Evolutionary conservation across 257 asterid species (phyloP).

Genomic region (Mitragyna speciosa): DNA sequence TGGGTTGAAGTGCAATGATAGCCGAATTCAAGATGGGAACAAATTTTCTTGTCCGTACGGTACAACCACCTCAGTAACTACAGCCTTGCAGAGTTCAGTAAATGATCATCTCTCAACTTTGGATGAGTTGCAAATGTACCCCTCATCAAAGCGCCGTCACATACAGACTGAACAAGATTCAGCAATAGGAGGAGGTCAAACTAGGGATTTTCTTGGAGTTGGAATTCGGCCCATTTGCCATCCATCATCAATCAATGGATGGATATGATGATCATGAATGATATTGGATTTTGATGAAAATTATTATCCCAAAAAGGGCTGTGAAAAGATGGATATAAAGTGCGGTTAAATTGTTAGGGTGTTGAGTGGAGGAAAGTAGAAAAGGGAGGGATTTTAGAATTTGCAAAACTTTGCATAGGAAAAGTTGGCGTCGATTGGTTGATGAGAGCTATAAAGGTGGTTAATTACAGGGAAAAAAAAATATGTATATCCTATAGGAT

Average conservation of each 20-base stretch:
- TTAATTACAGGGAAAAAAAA: constrained; percentile 9
- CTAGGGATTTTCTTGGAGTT: constrained; percentile 96
- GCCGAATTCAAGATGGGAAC: constrained; percentile 31
- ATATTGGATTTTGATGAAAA: neutral
- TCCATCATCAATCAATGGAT: constrained; percentile 77
- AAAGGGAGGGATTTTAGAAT: constrained; percentile 31
- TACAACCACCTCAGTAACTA: constrained; percentile 41
- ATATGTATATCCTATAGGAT: neutral
- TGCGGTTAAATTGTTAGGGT: constrained; percentile 18
- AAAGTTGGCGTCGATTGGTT: constrained; percentile 51
- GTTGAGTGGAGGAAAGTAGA: neutral
- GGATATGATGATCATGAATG: constrained; percentile 62
- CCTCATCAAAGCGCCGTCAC: constrained; percentile 51
- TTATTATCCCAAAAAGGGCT: neutral
- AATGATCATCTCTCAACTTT: constrained; percentile 36
- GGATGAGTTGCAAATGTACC: constrained; percentile 52
- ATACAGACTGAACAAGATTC: constrained; percentile 33
- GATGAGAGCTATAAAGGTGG: constrained; percentile 42
- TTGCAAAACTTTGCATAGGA: constrained; percentile 49
- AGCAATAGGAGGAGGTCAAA: constrained; percentile 47
- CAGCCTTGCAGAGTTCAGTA: constrained; percentile 44
- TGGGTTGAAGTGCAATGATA: constrained; percentile 37
- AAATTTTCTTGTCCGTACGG: constrained; percentile 47
- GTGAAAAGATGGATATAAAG: constrained; percentile 31
- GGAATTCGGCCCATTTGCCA: constrained; percentile 75